phyloP scores from a whole-genome alignment of 78 protist genomes.

The Emiliania huxleyi region DNA sequence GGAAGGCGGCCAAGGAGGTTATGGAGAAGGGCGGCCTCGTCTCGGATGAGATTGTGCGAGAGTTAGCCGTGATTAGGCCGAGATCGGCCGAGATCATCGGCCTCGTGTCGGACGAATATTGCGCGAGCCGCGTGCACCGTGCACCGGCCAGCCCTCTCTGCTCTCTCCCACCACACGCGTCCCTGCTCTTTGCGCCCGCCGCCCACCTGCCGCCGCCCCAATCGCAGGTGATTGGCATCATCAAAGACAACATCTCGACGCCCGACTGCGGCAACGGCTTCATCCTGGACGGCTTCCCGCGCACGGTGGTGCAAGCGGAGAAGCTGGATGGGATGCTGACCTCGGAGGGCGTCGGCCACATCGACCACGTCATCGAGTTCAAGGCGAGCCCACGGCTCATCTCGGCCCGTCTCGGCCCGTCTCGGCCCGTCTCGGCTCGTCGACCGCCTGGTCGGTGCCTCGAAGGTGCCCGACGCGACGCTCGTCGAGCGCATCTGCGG shows the following conservation, averaged over 20 bases:
- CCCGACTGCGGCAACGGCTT: constrained; percentile 87
- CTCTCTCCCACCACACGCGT: not conserved
- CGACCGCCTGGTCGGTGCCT: too few relatives aligned
- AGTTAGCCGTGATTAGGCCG: too few relatives aligned
- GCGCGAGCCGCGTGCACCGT: not conserved
- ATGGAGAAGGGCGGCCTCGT: constrained; percentile 87
- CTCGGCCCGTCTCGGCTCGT: too few relatives aligned
- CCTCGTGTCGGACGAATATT: not conserved
- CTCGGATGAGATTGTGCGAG: constrained; percentile 47
- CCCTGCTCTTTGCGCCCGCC: not conserved
- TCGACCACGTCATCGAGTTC: constrained; percentile 74
- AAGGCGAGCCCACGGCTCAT: too few relatives aligned
- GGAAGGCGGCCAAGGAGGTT: constrained; percentile 83
- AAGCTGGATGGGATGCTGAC: constrained; percentile 38
- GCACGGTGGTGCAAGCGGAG: constrained; percentile 93
- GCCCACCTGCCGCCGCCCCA: not conserved
- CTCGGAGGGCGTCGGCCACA: constrained; percentile 33
- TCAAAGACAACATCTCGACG: constrained; percentile 69
- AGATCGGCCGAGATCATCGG: too few relatives aligned
- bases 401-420: too few relatives aligned
- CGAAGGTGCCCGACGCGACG: constrained; percentile 79
- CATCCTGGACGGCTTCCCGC: constrained; percentile 97
- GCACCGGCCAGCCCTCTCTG: too few relatives aligned
- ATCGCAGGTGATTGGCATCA: constrained; percentile 69
- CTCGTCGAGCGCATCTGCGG: constrained; percentile 88